Conservation (phyloP, 352 stramenopile genomes). For the Albugo laibachii region DNA sequence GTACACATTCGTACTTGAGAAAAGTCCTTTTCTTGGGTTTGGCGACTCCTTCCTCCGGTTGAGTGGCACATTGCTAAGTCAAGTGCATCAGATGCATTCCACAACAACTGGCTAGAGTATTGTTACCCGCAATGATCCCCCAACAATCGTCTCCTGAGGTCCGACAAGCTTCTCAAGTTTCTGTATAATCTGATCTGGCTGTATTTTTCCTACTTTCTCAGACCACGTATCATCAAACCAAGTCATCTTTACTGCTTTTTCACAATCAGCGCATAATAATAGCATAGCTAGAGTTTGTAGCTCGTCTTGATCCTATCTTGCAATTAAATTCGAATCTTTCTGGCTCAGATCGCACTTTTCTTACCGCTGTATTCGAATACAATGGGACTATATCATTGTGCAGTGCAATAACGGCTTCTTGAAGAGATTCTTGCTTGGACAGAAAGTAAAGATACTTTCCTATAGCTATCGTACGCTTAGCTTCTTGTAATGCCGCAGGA, state of each 20-base stretch:
- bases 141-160: constrained; percentile 38
- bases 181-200: constrained; percentile 20
- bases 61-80: background rate
- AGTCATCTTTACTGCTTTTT: background rate
- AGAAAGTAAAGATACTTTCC: too few relatives aligned
- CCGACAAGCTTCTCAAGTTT: constrained; percentile 36
- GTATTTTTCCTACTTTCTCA: constrained; percentile 13
- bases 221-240: constrained; percentile 7
- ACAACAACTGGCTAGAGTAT: too few relatives aligned
- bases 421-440: too few relatives aligned
- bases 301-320: constrained; percentile 17
- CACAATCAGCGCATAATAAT: constrained; percentile 26
- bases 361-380: too few relatives aligned
- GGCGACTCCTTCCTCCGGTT: background rate
- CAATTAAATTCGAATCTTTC: background rate
- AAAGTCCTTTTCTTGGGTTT: constrained; percentile 1
- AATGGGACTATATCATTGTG: background rate
- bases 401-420: too few relatives aligned
- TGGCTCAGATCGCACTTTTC: too few relatives aligned
- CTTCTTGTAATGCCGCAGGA: constrained; percentile 20
- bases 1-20: constrained; percentile 14
- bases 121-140: constrained; percentile 27
- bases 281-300: constrained; percentile 27
- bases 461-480: constrained; percentile 1
- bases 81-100: background rate